phyloP scores from a whole-genome alignment of 495 filamentous ascomycete species.

The Penicillium crystallinum region DNA sequence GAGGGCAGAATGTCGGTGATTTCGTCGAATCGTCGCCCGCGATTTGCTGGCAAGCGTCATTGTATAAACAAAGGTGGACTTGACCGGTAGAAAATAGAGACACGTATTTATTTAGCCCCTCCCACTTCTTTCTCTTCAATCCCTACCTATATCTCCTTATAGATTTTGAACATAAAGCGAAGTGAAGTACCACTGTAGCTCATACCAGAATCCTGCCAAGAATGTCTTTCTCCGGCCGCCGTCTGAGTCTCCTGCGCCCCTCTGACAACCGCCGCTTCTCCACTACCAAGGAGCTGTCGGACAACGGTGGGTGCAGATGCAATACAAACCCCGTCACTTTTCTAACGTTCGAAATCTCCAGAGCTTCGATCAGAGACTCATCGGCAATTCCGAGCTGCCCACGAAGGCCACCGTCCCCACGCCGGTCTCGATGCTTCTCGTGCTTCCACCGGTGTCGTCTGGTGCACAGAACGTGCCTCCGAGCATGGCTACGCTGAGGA shows the following conservation, averaged over 20 bases:
- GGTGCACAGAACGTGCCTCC: slow-evolving; percentile 76
- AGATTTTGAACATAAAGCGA: neutral
- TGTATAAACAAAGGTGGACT: neutral
- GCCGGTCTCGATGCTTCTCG: slow-evolving; percentile 82
- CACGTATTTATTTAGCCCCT: neutral
- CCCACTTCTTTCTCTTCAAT: neutral
- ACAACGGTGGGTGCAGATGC: slow-evolving; percentile 34
- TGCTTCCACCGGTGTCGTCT: slow-evolving; percentile 78
- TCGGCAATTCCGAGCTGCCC: slow-evolving; percentile 75
- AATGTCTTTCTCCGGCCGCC: slow-evolving; percentile 51
- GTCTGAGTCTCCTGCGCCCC: slow-evolving; percentile 43
- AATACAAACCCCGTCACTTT: neutral
- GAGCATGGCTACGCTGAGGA: slow-evolving; percentile 80
- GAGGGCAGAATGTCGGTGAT: slow-evolving; percentile 12
- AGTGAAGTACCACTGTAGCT: neutral
- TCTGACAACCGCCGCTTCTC: slow-evolving; percentile 35
- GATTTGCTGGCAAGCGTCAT: slow-evolving; percentile 3
- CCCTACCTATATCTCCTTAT: neutral
- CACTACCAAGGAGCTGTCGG: slow-evolving; percentile 35
- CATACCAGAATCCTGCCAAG: slow-evolving; percentile 12
- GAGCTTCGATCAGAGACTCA: slow-evolving; percentile 78
- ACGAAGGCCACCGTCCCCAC: slow-evolving; percentile 84
- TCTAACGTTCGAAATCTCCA: slow-evolving; percentile 10
- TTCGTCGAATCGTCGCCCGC: slow-evolving; percentile 23
- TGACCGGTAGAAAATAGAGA: neutral